These are phyloP conservation scores for Auricularia auricula-judae DNA, from an alignment of 768 basidiomycete genomes.

Conservation along the genomic window DNA sequence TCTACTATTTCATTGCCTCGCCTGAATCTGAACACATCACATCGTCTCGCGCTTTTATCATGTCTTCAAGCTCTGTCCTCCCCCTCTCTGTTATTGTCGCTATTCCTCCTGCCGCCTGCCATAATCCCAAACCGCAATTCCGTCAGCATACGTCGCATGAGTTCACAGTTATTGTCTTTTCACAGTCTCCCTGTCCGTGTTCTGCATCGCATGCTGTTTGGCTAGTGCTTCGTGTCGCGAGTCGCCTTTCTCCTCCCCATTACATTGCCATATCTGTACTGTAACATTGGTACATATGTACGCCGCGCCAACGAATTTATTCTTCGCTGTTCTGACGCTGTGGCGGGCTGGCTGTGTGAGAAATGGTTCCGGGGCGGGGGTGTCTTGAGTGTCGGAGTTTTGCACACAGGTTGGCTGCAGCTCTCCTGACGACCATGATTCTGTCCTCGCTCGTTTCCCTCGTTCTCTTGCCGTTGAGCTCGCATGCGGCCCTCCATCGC, in stretches of 20 bases:
- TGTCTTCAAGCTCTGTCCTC: neutral
- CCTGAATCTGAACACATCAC: neutral
- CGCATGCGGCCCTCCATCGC: conserved; percentile 55
- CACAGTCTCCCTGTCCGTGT: neutral
- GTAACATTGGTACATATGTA: neutral
- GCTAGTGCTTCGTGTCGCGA: neutral
- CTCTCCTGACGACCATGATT: conserved; percentile 21
- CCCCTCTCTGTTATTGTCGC: neutral
- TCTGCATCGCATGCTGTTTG: neutral
- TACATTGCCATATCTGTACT: conserved; percentile 1
- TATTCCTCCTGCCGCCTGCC: neutral
- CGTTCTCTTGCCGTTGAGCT: conserved; percentile 29
- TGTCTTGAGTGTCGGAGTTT: neutral
- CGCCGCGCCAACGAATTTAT: neutral
- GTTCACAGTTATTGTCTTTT: neutral
- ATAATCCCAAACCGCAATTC: neutral
- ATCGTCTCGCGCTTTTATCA: neutral
- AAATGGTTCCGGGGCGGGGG: too few relatives aligned
- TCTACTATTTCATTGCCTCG: neutral
- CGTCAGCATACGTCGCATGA: neutral
- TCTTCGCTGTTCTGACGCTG: neutral
- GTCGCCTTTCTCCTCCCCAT: neutral
- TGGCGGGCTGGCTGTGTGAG: too few relatives aligned
- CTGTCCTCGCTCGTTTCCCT: conserved; percentile 31
- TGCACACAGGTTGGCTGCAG: neutral